Conservation (phyloP, 495 filamentous ascomycete genomes). For the Polyplosphaeria fusca region DNA sequence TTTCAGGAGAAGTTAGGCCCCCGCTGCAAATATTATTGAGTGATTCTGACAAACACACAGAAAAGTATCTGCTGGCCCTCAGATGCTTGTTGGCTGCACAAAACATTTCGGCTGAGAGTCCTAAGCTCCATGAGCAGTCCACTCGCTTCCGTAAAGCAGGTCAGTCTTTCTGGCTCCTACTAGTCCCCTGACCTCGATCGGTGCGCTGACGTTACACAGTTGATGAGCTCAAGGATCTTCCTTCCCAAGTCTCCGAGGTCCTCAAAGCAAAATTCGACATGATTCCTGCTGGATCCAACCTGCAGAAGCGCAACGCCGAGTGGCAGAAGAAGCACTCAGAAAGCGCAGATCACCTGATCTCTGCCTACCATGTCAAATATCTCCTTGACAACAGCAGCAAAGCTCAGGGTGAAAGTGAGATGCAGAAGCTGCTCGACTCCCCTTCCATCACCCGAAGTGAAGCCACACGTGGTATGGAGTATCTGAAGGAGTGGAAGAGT, state of each 20-base stretch:
- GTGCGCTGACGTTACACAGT: no score
- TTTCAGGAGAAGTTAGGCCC: conserved; percentile 66
- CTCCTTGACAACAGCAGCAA: conserved; percentile 57
- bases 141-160: conserved; percentile 62
- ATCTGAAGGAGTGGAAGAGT: conserved; percentile 60
- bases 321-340: conserved; percentile 61
- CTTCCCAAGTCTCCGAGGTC: conserved; percentile 60
- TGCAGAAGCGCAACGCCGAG: conserved; percentile 64
- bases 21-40: conserved; percentile 19
- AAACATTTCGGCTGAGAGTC: conserved; percentile 64
- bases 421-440: conserved; percentile 56
- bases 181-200: background rate
- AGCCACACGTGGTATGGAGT: conserved; percentile 56
- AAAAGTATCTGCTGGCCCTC: conserved; percentile 78
- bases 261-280: conserved; percentile 64
- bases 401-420: conserved; percentile 57
- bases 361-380: conserved; percentile 58
- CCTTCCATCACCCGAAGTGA: conserved; percentile 56
- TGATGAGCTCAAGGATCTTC: conserved; percentile 57
- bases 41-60: conserved; percentile 49
- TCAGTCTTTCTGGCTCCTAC: no score
- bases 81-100: conserved; percentile 76
- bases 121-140: conserved; percentile 74
- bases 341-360: conserved; percentile 61
- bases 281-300: conserved; percentile 52